phyloP scores from a whole-genome alignment of 208 protist species.

The Leishmania mexicana region DNA sequence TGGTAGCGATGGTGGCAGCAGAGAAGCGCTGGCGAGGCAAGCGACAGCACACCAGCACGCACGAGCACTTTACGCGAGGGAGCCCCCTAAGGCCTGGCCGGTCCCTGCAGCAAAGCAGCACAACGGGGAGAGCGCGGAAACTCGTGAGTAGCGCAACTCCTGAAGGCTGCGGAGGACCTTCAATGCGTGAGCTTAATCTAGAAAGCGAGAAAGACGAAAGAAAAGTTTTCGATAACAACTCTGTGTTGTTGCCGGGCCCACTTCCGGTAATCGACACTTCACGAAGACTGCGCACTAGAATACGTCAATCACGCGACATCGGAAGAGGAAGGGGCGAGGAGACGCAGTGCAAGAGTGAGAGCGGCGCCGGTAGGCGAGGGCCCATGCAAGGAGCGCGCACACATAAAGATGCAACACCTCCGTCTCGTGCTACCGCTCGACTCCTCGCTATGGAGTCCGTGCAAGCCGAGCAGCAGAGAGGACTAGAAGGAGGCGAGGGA shows the following conservation, averaged over 20 bases:
- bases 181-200: background rate
- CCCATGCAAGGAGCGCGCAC: background rate
- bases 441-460: no score
- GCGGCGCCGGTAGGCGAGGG: background rate
- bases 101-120: background rate
- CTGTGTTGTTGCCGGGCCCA: background rate
- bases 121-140: background rate
- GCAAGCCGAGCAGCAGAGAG: background rate
- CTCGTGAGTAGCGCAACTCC: background rate
- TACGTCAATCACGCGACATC: background rate
- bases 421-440: background rate
- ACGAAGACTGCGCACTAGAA: background rate
- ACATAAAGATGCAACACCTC: background rate
- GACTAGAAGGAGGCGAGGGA: background rate
- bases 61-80: background rate
- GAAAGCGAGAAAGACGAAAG: background rate
- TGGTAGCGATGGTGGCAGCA: no score
- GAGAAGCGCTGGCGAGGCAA: background rate
- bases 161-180: background rate
- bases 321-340: background rate
- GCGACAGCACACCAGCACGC: background rate
- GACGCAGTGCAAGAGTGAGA: background rate
- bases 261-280: background rate
- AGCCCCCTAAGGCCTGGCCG: background rate
- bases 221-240: no score